Base-by-base conservation (phyloP, 2,329 filamentous ascomycete species). In the Phialophora verrucosa region DNA sequence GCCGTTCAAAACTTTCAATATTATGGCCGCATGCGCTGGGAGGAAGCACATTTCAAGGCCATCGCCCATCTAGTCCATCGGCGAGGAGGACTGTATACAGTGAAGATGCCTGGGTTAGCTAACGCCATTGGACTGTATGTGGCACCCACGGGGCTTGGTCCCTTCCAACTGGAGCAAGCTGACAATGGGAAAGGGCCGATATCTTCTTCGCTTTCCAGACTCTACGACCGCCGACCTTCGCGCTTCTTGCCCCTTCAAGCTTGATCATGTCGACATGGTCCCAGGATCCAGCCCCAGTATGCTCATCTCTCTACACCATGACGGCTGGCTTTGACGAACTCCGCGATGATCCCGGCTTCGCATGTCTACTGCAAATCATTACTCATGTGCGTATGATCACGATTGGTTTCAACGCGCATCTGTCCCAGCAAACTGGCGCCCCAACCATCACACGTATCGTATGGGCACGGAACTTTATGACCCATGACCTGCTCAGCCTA, bases 81-180 rank as follows among this genome's bases (percentile, higher is more conserved):
- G 56, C 59, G 62, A 53, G 66, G 66, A 57, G 66, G 66, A 20
- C 50, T 68, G 5, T 63, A 59, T 20, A 56, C 47, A 11, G 44
- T 68, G 14, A 51, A 35, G 27, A 61, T 65, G 59, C 66, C 66
- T 7, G 66, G 66, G 12, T 50, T 68, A 11, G 66, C 66, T 20
- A 49, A 63, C 17, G 63, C 63, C 20, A 59, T 65, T 10, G 60
- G 29, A 29, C 38, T 68, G 59, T 68, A 62, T 23, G 66, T 61
- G 10, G 14, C 4, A 55, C 42, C 56, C 14, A 17, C 58, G 38
- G 11, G 38, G 38, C 38, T 17, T n/a, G 35, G 17, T 12, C 12
- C 10, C 10, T 58, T 20, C 50, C n/a, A 2, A 23, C 14, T 27
- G 38, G 10, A 14, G 1, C 25, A 6, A 61, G 17, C 29, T 61